Conservation (phyloP, 495 filamentous ascomycete species). For the Aspergillus saccharolyticus region DNA sequence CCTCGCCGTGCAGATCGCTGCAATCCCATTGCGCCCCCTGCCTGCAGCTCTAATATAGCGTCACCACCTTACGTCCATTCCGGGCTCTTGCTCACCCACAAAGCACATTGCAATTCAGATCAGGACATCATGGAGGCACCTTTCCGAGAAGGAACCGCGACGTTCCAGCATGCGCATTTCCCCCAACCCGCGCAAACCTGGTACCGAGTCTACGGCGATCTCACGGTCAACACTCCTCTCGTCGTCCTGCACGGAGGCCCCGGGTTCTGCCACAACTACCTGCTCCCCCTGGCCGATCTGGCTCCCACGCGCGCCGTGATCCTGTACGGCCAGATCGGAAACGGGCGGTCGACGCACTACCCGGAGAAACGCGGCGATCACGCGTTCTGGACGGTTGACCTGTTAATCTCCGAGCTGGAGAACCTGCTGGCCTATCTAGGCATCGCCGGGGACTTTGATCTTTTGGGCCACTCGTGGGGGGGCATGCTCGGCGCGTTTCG, state of each 20-base stretch:
- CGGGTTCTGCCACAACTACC: conserved; percentile 39
- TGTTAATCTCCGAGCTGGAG: conserved; percentile 46
- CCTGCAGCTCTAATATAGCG: not conserved
- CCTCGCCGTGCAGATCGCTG: not conserved
- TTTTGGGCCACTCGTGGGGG: conserved; percentile 49
- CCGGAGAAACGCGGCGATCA: conserved; percentile 35
- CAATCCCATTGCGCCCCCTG: not conserved
- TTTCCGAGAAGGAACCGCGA: not conserved
- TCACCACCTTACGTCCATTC: not conserved
- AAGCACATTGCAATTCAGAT: no score
- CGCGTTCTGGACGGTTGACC: conserved; percentile 41
- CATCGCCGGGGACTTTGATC: conserved; percentile 32
- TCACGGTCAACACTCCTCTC: conserved; percentile 27
- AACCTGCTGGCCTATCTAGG: conserved; percentile 40
- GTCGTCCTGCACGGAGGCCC: conserved; percentile 45
- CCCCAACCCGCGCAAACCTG: conserved; percentile 26
- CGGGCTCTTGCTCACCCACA: no score
- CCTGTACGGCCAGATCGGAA: conserved; percentile 52
- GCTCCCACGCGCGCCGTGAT: conserved; percentile 36
- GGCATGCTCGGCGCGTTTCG: conserved; percentile 45
- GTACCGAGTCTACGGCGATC: conserved; percentile 38
- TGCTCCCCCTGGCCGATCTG: conserved; percentile 35
- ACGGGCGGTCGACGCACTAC: conserved; percentile 43
- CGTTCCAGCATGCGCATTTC: not conserved
- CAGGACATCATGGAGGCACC: not conserved